Conservation (phyloP, 257 asterid species). For the Solanum megistacrolobum region DNA sequence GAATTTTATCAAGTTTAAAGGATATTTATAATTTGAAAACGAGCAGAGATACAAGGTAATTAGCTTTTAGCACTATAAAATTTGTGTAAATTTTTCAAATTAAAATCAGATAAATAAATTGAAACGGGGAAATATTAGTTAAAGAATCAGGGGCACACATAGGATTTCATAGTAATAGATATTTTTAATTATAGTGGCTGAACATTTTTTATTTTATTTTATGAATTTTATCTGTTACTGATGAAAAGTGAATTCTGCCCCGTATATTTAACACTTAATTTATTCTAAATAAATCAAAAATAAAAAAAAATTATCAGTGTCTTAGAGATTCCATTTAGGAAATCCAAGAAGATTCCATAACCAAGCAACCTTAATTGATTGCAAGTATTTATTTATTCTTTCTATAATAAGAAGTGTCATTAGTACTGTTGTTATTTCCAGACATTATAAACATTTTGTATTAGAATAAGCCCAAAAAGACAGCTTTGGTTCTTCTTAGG, state of each 20-base stretch:
- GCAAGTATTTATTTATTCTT: background rate
- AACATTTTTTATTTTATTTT: no score
- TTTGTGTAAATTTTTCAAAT: no score
- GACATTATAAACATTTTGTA: background rate
- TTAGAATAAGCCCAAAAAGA: background rate
- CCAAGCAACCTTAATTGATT: constrained; percentile 8
- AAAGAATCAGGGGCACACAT: background rate
- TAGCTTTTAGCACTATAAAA: no score
- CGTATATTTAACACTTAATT: no score
- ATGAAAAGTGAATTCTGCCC: no score
- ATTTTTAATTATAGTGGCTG: no score
- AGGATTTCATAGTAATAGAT: background rate
- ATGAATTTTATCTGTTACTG: no score
- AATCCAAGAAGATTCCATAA: constrained; percentile 8
- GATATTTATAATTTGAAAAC: no score
- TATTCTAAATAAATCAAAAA: no score
- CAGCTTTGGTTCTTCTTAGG: background rate
- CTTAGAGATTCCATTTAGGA: background rate
- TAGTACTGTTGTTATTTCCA: background rate
- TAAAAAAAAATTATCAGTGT: background rate
- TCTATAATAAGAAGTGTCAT: background rate
- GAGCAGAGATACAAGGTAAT: no score
- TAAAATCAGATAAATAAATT: no score
- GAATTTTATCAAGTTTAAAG: no score
- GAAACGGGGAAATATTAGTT: background rate